These are phyloP conservation scores for Botrytis medusae DNA, from an alignment of 2,329 filamentous ascomycete genomes.

Conservation along the genomic window DNA sequence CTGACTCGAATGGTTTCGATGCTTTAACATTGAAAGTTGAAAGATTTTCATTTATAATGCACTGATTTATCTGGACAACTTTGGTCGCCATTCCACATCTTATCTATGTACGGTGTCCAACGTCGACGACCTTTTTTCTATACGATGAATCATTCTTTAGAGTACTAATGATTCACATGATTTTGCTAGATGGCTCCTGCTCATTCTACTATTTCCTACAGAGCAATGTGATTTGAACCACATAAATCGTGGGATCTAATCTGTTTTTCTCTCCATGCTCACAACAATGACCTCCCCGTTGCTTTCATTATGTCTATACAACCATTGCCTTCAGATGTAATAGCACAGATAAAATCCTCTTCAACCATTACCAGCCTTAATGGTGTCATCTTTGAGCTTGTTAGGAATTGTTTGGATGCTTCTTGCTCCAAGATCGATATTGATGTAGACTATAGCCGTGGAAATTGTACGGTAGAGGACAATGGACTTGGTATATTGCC, in stretches of 20 bases:
- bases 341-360: constrained; percentile 82
- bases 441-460: constrained; percentile 70
- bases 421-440: constrained; percentile 66
- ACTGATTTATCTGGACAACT: not conserved
- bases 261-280: not conserved
- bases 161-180: not conserved
- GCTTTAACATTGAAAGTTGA: not conserved
- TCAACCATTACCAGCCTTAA: constrained; percentile 74
- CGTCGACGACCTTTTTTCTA: not conserved
- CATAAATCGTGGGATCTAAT: not conserved
- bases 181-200: constrained; percentile 19
- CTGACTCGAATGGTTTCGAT: not conserved
- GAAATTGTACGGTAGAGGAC: constrained; percentile 79
- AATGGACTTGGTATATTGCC: constrained; percentile 77
- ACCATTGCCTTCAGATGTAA: constrained; percentile 67
- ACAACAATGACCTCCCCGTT: not conserved
- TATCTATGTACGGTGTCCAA: not conserved
- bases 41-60: not conserved
- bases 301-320: constrained; percentile 55
- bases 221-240: not conserved
- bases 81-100: not conserved
- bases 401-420: constrained; percentile 86
- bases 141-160: not conserved
- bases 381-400: constrained; percentile 66
- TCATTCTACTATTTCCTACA: not conserved